Percentiles rank a stretch among this genome's conserved stretches.
Evolutionary conservation across 1,284 basidiomycete species (phyloP).

Genomic region (Apiotrichum sp.): DNA sequence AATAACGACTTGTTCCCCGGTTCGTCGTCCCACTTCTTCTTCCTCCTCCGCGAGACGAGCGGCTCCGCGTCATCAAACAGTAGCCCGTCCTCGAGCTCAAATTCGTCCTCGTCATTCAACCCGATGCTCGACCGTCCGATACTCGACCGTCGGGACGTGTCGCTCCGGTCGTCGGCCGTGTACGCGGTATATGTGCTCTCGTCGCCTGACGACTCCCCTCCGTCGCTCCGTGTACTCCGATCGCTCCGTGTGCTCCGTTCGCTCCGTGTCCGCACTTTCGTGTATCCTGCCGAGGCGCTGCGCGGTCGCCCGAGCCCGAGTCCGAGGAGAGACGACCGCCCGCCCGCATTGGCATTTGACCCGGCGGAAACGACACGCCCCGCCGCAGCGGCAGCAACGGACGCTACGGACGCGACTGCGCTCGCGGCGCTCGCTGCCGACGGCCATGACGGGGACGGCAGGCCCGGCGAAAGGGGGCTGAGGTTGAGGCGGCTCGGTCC

Average conservation of each 20-base stretch:
- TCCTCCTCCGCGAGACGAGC: slow-evolving; percentile 7
- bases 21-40: slow-evolving; percentile 11
- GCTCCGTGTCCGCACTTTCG: not conserved
- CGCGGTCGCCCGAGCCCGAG: not conserved
- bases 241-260: too few species aligned
- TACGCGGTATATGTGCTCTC: too few species aligned
- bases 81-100: slow-evolving; percentile 4
- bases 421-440: not conserved
- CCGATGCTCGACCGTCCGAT: slow-evolving; percentile 4
- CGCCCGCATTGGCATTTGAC: not conserved
- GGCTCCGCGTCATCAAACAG: slow-evolving; percentile 13
- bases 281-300: not conserved
- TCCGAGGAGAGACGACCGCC: not conserved
- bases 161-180: slow-evolving; percentile 3
- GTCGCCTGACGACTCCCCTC: not conserved
- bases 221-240: too few species aligned
- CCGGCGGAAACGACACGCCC: not conserved
- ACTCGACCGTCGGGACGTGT: not conserved
- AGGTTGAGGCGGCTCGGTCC: not conserved
- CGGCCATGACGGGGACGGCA: not conserved
- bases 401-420: not conserved
- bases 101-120: not conserved
- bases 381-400: not conserved
- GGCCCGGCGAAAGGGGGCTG: not conserved
- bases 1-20: slow-evolving; percentile 10